phyloP scores from a whole-genome alignment of 2,329 filamentous ascomycete species.

The Aspergillus candidus region DNA sequence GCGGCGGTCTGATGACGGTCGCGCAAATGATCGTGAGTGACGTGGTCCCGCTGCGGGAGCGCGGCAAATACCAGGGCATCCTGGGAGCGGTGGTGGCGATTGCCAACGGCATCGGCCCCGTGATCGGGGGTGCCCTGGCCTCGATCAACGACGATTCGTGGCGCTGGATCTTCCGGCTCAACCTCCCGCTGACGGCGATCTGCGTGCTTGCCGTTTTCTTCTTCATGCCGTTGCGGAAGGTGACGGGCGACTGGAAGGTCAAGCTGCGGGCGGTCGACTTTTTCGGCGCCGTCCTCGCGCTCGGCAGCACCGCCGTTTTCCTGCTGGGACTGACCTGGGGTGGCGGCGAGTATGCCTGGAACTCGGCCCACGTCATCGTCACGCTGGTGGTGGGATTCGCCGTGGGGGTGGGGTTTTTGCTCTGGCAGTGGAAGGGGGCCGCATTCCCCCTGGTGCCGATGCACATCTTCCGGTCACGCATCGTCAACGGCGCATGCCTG shows the following conservation, averaged over 20 bases:
- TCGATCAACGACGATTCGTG: slow-evolving; percentile 43
- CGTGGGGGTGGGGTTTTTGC: slow-evolving; percentile 23
- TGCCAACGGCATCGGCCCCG: slow-evolving; percentile 50
- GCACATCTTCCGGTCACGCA: slow-evolving; percentile 49
- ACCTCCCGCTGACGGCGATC: slow-evolving; percentile 47
- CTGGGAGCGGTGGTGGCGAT: slow-evolving; percentile 48
- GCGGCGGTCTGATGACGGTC: slow-evolving; percentile 54
- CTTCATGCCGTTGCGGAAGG: slow-evolving; percentile 53
- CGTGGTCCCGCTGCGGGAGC: slow-evolving; percentile 52
- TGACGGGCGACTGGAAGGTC: slow-evolving; percentile 47
- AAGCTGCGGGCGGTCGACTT: slow-evolving; percentile 51
- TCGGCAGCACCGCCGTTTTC: slow-evolving; percentile 42
- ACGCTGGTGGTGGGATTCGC: slow-evolving; percentile 48
- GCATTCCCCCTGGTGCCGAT: slow-evolving; percentile 29
- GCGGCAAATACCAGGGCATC: slow-evolving; percentile 56
- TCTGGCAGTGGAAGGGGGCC: slow-evolving; percentile 31
- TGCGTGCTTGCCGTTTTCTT: slow-evolving; percentile 46
- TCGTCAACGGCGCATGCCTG: slow-evolving; percentile 51
- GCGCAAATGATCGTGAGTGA: slow-evolving; percentile 59
- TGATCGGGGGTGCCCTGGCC: slow-evolving; percentile 49
- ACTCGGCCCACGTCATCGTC: slow-evolving; percentile 49
- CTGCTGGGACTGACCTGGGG: slow-evolving; percentile 54
- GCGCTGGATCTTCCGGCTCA: slow-evolving; percentile 51
- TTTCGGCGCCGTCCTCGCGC: slow-evolving; percentile 42
- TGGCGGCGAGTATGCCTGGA: slow-evolving; percentile 54